Percentiles rank a stretch among this genome's conserved stretches.
Conservation (phyloP, 2,329 filamentous ascomycete species). For the Emericellopsis atlantica region DNA sequence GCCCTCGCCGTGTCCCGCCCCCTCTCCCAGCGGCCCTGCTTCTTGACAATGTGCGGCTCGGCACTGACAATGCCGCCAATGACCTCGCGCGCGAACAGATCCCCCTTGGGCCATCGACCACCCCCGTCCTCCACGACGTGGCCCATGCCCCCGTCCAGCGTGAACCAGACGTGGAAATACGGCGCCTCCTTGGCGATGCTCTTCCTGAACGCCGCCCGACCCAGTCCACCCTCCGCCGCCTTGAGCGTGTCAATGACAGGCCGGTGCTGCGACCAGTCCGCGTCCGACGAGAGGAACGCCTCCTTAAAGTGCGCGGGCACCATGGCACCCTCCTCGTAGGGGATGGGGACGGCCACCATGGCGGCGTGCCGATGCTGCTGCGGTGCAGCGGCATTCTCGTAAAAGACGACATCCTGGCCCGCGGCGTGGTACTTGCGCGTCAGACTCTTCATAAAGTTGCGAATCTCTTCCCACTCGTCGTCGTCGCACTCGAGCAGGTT, state of each 20-base stretch:
- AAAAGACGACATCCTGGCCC: constrained; percentile 87
- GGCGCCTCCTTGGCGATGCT: constrained; percentile 90
- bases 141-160: constrained; percentile 79
- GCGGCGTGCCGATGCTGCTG: constrained; percentile 72
- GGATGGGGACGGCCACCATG: constrained; percentile 75
- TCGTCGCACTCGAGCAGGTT: constrained; percentile 98
- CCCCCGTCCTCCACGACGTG: constrained; percentile 82
- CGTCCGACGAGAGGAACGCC: constrained; percentile 75
- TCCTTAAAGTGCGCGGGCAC: constrained; percentile 93
- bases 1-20: constrained; percentile 54
- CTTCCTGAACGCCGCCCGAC: constrained; percentile 69
- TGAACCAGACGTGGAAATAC: constrained; percentile 97
- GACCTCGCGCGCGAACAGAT: constrained; percentile 85
- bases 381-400: constrained; percentile 86
- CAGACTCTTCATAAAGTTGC: constrained; percentile 97
- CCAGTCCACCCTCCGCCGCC: constrained; percentile 53
- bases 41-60: constrained; percentile 73
- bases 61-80: constrained; percentile 85
- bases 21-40: constrained; percentile 74
- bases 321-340: constrained; percentile 80
- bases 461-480: constrained; percentile 97
- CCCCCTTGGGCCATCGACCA: constrained; percentile 74
- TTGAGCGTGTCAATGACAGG: constrained; percentile 84
- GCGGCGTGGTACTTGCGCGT: constrained; percentile 91
- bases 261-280: constrained; percentile 92